phyloP scores from a whole-genome alignment of 768 basidiomycete genomes.

The Pleurotus platypus region DNA sequence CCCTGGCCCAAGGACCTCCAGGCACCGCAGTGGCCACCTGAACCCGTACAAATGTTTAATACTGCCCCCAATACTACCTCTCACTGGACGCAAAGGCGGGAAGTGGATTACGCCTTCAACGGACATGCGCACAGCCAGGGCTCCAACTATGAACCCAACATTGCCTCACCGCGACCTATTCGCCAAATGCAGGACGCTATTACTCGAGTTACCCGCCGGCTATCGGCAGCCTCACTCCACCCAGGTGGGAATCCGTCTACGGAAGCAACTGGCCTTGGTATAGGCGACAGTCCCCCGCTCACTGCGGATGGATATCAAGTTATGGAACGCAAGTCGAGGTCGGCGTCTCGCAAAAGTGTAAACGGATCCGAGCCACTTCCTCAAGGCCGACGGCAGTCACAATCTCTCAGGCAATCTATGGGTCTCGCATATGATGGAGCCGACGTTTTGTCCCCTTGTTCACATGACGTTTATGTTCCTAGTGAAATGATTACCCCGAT shows the following conservation, averaged over 20 bases:
- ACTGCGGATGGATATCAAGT: constrained; percentile 39
- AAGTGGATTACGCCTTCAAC: constrained; percentile 18
- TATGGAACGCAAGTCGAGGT: constrained; percentile 33
- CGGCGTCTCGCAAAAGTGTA: constrained; percentile 21
- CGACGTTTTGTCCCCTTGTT: constrained; percentile 37
- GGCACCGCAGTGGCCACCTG: constrained; percentile 17
- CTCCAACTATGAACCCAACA: constrained; percentile 17
- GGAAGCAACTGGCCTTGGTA: constrained; percentile 26
- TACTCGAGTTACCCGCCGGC: constrained; percentile 31
- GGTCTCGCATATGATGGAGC: constrained; percentile 53
- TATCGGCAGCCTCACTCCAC: constrained; percentile 41
- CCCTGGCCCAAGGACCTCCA: constrained; percentile 55
- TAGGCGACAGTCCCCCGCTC: constrained; percentile 26
- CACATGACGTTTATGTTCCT: constrained; percentile 13
- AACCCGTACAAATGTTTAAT: constrained; percentile 11
- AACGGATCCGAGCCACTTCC: constrained; percentile 7
- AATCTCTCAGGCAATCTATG: constrained; percentile 24
- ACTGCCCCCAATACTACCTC: constrained; percentile 6
- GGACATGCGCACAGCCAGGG: constrained; percentile 19
- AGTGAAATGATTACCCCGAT: constrained; percentile 19
- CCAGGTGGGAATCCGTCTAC: constrained; percentile 40
- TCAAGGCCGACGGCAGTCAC: background rate
- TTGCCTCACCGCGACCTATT: constrained; percentile 23
- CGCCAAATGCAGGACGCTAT: constrained; percentile 39
- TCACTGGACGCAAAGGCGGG: background rate